A percentile compares a stretch with the other conserved stretches of the same genome.
Evolutionary conservation across 2,329 filamentous ascomycete species (phyloP).

Genomic region (Plenodomus tracheiphilus): DNA sequence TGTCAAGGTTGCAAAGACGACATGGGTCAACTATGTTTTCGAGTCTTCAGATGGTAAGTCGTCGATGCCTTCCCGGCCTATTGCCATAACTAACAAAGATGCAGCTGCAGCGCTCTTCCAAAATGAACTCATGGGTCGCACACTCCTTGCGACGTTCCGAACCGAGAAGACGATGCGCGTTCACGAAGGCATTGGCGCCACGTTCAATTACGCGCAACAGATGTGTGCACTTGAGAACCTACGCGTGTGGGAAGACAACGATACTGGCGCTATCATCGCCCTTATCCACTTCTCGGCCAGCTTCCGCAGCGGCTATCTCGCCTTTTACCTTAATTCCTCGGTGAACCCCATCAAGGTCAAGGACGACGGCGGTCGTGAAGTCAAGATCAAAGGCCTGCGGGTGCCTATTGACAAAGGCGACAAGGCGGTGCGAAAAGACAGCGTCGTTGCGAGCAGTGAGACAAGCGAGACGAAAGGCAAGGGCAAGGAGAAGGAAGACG

Average conservation of each 20-base stretch:
- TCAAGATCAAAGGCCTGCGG: constrained; percentile 50
- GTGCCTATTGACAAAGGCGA: constrained; percentile 34
- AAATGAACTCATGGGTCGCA: constrained; percentile 51
- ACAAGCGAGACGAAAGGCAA: not conserved
- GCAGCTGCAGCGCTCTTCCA: constrained; percentile 47
- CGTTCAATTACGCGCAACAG: constrained; percentile 52
- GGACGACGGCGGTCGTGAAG: constrained; percentile 43
- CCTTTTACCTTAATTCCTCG: constrained; percentile 50
- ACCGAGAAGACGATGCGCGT: constrained; percentile 51
- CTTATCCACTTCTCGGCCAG: constrained; percentile 50
- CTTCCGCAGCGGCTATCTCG: constrained; percentile 49
- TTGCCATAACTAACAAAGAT: constrained; percentile 1
- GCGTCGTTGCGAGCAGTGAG: constrained; percentile 10
- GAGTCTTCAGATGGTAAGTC: constrained; percentile 31
- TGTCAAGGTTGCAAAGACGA: constrained; percentile 43
- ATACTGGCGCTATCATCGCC: constrained; percentile 47
- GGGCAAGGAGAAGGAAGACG: constrained; percentile 12
- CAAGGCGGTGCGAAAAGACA: constrained; percentile 24
- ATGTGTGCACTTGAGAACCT: constrained; percentile 54
- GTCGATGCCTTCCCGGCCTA: not conserved
- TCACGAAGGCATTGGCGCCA: constrained; percentile 48
- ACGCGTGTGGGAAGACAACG: constrained; percentile 52
- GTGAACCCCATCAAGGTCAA: constrained; percentile 45
- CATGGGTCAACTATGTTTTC: constrained; percentile 53
- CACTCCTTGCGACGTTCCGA: constrained; percentile 47